Evolutionary conservation across 345 rosid genomes (phyloP).

Genomic region (Gossypium anomalum): DNA sequence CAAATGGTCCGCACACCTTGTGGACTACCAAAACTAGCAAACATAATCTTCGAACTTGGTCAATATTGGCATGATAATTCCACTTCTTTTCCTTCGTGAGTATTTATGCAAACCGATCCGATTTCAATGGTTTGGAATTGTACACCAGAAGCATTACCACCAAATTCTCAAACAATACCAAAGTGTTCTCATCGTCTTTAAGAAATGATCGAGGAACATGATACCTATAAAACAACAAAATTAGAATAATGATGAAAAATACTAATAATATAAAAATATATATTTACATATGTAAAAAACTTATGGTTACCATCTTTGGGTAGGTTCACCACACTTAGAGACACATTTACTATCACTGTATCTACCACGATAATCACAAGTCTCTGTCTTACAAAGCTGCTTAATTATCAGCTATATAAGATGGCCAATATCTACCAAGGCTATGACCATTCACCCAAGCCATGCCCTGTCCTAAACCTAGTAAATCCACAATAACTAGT

Average conservation of each 20-base stretch:
- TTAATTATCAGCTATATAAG: conserved; percentile 4
- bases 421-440: conserved; percentile 36
- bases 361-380: conserved; percentile 31
- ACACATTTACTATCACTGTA: conserved; percentile 20
- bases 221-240: conserved; percentile 27
- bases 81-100: conserved; percentile 32
- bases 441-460: conserved; percentile 36
- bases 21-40: conserved; percentile 26
- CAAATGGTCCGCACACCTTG: conserved; percentile 46
- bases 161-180: conserved; percentile 59
- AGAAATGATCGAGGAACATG: conserved; percentile 49
- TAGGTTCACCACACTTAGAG: conserved; percentile 32
- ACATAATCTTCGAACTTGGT: conserved; percentile 22
- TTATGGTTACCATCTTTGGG: conserved; percentile 34
- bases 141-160: conserved; percentile 42
- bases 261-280: neutral
- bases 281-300: neutral
- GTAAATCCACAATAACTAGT: conserved; percentile 35
- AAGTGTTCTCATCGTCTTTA: conserved; percentile 24
- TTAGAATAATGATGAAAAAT: neutral
- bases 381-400: conserved; percentile 9
- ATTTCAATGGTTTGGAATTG: conserved; percentile 29
- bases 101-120: conserved; percentile 34
- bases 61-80: conserved; percentile 44
- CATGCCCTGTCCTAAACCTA: conserved; percentile 39